Evolutionary conservation across 1,139 yeast genomes (phyloP).

Genomic region (Nakaseomyces uthaithaninus): DNA sequence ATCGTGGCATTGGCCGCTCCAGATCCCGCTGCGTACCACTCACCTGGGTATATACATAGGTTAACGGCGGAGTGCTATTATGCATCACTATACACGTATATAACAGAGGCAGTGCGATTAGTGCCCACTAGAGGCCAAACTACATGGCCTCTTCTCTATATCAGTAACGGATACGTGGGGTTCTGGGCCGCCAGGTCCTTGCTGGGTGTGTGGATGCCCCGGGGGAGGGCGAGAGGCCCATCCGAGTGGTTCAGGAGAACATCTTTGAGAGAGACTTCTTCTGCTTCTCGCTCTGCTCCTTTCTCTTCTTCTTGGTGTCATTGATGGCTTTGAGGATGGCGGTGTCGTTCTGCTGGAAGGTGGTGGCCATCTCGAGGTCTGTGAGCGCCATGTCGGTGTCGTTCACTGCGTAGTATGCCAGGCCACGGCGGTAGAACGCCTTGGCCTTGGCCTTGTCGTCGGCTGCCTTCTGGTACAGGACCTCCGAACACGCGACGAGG

Average conservation of each 20-base stretch:
- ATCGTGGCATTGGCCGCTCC: too few species aligned
- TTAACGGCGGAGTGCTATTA: too few species aligned
- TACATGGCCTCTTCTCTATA: too few species aligned
- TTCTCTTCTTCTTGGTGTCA: conserved; percentile 48
- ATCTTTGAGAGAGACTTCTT: conserved; percentile 82
- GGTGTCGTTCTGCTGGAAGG: conserved; percentile 61
- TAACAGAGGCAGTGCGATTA: too few species aligned
- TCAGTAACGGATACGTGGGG: too few species aligned
- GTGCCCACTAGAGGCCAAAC: too few species aligned
- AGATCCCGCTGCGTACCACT: too few species aligned
- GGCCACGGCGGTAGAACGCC: conserved; percentile 80
- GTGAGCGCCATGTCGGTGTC: conserved; percentile 65
- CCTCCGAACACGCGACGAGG: conserved; percentile 54
- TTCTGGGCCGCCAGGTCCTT: too few species aligned
- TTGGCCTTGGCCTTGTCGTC: conserved; percentile 69
- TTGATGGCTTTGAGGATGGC: conserved; percentile 62
- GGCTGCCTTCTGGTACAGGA: conserved; percentile 52
- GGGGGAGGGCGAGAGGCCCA: background rate
- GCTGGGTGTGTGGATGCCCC: too few species aligned
- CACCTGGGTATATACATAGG: too few species aligned
- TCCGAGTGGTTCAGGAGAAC: conserved; percentile 43
- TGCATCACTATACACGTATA: too few species aligned
- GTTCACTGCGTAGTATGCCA: conserved; percentile 55
- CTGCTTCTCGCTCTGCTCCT: conserved; percentile 56
- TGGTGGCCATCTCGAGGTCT: conserved; percentile 60